Evolutionary conservation across 768 basidiomycete species (phyloP).

Genomic region (Pleurotus eryngii): DNA sequence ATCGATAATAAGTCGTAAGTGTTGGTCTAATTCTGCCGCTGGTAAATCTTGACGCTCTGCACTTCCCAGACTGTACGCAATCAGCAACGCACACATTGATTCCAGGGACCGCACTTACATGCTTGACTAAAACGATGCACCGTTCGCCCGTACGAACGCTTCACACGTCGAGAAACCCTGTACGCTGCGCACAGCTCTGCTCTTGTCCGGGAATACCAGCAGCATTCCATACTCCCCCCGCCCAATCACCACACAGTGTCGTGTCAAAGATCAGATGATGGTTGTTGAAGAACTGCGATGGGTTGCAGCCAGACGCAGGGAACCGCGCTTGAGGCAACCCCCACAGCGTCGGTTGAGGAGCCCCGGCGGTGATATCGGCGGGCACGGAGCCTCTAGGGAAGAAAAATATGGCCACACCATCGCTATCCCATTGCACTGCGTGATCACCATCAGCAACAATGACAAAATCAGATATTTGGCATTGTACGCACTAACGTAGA

Average conservation of each 20-base stretch:
- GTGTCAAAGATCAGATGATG: slow-evolving; percentile 84
- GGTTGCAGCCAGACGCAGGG: slow-evolving; percentile 72
- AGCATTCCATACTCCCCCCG: slow-evolving; percentile 69
- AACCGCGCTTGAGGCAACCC: slow-evolving; percentile 75
- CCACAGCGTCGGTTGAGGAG: slow-evolving; percentile 78
- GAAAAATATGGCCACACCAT: slow-evolving; percentile 78
- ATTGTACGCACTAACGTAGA: slow-evolving; percentile 77
- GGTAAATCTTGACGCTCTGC: slow-evolving; percentile 70
- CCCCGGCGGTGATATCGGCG: slow-evolving; percentile 65
- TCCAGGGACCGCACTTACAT: slow-evolving; percentile 49
- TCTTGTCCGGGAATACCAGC: slow-evolving; percentile 81
- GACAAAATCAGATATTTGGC: not conserved
- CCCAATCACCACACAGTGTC: slow-evolving; percentile 92
- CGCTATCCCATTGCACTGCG: slow-evolving; percentile 70
- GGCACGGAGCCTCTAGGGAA: slow-evolving; percentile 77
- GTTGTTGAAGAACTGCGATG: slow-evolving; percentile 73
- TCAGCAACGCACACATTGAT: not conserved
- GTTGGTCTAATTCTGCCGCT: slow-evolving; percentile 25
- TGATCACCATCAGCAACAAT: slow-evolving; percentile 5
- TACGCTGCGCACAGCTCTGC: slow-evolving; percentile 79
- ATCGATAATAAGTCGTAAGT: not conserved
- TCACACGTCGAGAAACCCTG: slow-evolving; percentile 81
- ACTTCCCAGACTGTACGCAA: slow-evolving; percentile 74
- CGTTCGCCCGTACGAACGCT: slow-evolving; percentile 70
- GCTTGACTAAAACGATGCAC: slow-evolving; percentile 73